Base-by-base conservation (phyloP, 495 filamentous ascomycete species). In the Penicillium lagena region DNA sequence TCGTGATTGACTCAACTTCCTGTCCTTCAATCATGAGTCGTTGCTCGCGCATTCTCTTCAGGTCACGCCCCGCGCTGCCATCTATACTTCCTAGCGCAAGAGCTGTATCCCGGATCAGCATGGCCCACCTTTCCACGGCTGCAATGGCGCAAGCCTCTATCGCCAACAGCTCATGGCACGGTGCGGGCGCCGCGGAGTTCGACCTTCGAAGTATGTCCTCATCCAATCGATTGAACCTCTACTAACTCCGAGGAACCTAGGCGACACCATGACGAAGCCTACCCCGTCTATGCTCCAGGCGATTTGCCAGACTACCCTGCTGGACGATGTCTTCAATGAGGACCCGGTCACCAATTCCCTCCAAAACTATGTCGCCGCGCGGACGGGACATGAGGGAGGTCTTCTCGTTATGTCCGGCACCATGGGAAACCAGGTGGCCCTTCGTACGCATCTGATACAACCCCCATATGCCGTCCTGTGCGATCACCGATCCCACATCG, bases 231-330 rank as follows among this genome's bases (percentile, higher is more conserved):
- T 59, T 51, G 17, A 37, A 40, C 30, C 9, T 28, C 40, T 34
- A 11, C 12, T 11, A 51, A 29, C 45, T 44, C 17, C 49, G 7
- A 5, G 10, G 2, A 4, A 0, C n/a, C 15, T 32, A 71, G 68
- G 66, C 63, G 90, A 97, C 57, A 86, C 85, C 17, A 78, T 90
- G 67, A 97, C 91, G 7, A 90, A 88, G 1, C 90, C 91, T 2
- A 95, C 89, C 4, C 44, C 33, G 41, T 77, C 82, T 9, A 95
- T 95, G 90, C 82, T 96, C 12, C 63, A 73, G 32, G 76, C 80
- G 9, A 82, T 83, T 47, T 62, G 66, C 40, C 57, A 68, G 34
- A 76, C 74, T 7, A 79, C 78, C 7, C 67, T 89, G 34, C 65
- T 84, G 28, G 90, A 96, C 61, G 90, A 95, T 50, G 88, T 95